These are phyloP conservation scores for Penicillium hordei DNA, from an alignment of 2,329 filamentous ascomycete species.

Conservation along the genomic window DNA sequence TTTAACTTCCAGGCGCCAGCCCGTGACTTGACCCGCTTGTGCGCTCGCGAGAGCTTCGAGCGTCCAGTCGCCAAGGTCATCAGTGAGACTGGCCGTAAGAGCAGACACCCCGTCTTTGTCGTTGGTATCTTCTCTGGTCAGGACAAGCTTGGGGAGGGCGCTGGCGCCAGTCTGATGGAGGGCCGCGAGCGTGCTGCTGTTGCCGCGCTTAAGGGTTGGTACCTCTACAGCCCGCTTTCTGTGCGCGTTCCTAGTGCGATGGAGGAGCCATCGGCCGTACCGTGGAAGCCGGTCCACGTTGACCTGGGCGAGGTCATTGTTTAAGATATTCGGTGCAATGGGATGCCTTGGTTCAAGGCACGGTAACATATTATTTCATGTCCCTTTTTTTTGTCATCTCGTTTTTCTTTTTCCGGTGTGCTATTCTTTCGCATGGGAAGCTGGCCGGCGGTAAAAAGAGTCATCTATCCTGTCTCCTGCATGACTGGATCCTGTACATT, in stretches of 20 bases:
- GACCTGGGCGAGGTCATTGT: slow-evolving; percentile 70
- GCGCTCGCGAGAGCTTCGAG: slow-evolving; percentile 86
- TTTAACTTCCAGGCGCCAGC: slow-evolving; percentile 85
- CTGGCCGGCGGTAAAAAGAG: slow-evolving; percentile 24
- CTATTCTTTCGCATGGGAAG: slow-evolving; percentile 29
- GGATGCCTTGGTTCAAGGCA: slow-evolving; percentile 11
- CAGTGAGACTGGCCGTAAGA: slow-evolving; percentile 83
- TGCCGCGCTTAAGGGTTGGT: slow-evolving; percentile 88
- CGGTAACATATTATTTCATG: slow-evolving; percentile 24
- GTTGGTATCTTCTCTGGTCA: slow-evolving; percentile 90
- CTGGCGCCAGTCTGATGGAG: slow-evolving; percentile 72
- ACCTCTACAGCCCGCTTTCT: slow-evolving; percentile 80
- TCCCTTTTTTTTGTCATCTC: slow-evolving; percentile 26
- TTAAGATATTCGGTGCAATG: slow-evolving; percentile 31
- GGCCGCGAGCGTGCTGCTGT: slow-evolving; percentile 79
- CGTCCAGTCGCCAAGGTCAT: slow-evolving; percentile 81
- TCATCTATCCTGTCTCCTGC: slow-evolving; percentile 28
- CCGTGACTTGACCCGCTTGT: slow-evolving; percentile 78
- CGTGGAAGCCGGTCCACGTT: slow-evolving; percentile 67
- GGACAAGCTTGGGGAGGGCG: slow-evolving; percentile 91
- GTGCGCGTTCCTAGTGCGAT: slow-evolving; percentile 69
- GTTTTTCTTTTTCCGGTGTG: slow-evolving; percentile 28
- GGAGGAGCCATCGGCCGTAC: slow-evolving; percentile 59
- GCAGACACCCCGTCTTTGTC: slow-evolving; percentile 83
- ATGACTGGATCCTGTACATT: slow-evolving; percentile 42